Evolutionary conservation across 2,329 filamentous ascomycete species (phyloP).

Genomic region (Fonsecaea pedrosoi): DNA sequence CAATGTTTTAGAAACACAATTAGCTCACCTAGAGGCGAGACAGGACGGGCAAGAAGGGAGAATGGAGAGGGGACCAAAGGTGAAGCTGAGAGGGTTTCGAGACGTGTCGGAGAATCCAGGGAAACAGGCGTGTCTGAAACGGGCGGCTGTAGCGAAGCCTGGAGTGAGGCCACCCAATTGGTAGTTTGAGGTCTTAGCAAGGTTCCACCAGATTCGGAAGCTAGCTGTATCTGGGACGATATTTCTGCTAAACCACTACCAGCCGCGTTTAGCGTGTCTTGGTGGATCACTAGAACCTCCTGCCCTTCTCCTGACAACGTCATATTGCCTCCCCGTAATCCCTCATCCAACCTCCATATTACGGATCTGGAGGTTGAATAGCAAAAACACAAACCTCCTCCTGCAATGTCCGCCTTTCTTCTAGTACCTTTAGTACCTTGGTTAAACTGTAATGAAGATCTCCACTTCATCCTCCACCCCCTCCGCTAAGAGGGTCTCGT

Average conservation of each 20-base stretch:
- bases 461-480: constrained; percentile 3
- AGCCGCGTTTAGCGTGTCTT: constrained; percentile 8
- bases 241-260: neutral
- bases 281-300: constrained; percentile 10
- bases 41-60: constrained; percentile 21
- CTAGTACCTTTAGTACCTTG: too few species aligned
- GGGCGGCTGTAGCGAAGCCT: constrained; percentile 24
- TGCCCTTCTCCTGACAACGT: constrained; percentile 28
- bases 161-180: constrained; percentile 4
- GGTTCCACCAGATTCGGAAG: neutral
- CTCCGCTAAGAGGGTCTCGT: neutral
- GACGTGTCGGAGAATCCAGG: constrained; percentile 29
- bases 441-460: neutral
- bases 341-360: constrained; percentile 8
- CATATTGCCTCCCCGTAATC: constrained; percentile 11
- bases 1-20: constrained; percentile 33
- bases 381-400: constrained; percentile 9
- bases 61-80: constrained; percentile 22
- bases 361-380: neutral
- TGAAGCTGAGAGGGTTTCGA: constrained; percentile 39
- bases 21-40: constrained; percentile 27
- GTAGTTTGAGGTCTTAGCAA: constrained; percentile 9
- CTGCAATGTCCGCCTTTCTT: constrained; percentile 26
- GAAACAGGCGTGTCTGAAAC: constrained; percentile 31
- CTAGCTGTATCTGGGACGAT: constrained; percentile 9